phyloP scores from a whole-genome alignment of 2,329 filamentous ascomycete genomes.

The Arthroderma sp. region DNA sequence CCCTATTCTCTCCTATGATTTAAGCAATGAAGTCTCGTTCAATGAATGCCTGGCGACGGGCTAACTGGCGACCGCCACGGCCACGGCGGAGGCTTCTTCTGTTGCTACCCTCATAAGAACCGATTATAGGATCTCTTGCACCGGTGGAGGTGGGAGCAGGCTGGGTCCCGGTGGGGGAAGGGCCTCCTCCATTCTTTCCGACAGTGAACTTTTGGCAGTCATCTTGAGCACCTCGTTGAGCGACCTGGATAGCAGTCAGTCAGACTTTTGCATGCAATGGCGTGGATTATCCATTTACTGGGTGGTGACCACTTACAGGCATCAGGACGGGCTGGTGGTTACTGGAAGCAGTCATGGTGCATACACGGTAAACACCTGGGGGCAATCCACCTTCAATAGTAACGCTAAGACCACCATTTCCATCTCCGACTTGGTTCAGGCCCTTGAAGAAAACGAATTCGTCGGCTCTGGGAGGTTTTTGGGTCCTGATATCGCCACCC shows the following conservation, averaged over 20 bases:
- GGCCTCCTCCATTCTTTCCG: neutral
- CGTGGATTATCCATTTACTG: neutral
- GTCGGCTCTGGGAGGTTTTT: conserved; percentile 26
- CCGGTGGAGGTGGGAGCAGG: no score
- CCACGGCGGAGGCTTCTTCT: no score
- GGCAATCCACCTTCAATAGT: conserved; percentile 35
- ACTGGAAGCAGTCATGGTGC: conserved; percentile 37
- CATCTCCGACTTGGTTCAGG: conserved; percentile 40
- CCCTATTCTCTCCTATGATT: no score
- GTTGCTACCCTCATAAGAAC: no score
- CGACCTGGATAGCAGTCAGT: conserved; percentile 19
- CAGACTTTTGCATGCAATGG: neutral
- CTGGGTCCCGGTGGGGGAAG: no score
- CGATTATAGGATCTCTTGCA: no score
- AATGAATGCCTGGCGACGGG: no score
- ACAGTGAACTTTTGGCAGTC: conserved; percentile 41
- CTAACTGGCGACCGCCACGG: no score
- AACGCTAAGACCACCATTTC: conserved; percentile 34
- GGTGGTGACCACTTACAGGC: conserved; percentile 25
- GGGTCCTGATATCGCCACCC: conserved; percentile 21
- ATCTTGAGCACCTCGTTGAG: conserved; percentile 41
- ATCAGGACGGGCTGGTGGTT: conserved; percentile 48
- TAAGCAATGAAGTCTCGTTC: no score
- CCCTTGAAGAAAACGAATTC: conserved; percentile 47
- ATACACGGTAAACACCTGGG: conserved; percentile 38